phyloP scores from a whole-genome alignment of 2,329 filamentous ascomycete species.

The Diaporthe velutina region DNA sequence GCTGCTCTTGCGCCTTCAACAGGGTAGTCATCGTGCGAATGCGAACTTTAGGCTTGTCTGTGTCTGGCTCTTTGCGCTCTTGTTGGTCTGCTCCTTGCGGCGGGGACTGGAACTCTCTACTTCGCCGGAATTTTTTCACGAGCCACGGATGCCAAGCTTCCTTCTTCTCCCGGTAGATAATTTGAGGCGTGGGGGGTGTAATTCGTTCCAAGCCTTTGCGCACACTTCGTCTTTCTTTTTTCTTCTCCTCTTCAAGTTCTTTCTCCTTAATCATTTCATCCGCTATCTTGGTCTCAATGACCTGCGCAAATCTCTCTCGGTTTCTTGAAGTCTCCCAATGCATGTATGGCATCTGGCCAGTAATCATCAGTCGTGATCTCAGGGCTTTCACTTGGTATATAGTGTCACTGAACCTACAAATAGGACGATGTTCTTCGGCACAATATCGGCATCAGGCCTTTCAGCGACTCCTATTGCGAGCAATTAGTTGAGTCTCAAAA shows the following conservation, averaged over 20 bases:
- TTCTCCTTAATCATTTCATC: neutral
- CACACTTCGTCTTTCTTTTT: neutral
- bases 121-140: no score
- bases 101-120: no score
- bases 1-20: neutral
- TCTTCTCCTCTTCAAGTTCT: neutral
- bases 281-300: neutral
- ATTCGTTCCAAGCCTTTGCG: neutral
- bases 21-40: neutral
- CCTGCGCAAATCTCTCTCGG: neutral
- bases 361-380: no score
- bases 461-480: neutral
- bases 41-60: no score
- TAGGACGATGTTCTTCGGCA: neutral
- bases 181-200: no score
- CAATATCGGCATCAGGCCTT: neutral
- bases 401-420: neutral
- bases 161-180: no score
- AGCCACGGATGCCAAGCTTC: no score
- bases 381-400: no score
- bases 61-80: no score
- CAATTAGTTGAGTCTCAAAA: neutral
- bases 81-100: no score
- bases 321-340: constrained; percentile 7
- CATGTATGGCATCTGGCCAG: neutral